Conservation (phyloP, 2,329 filamentous ascomycete species). For the Colletotrichum sp. region DNA sequence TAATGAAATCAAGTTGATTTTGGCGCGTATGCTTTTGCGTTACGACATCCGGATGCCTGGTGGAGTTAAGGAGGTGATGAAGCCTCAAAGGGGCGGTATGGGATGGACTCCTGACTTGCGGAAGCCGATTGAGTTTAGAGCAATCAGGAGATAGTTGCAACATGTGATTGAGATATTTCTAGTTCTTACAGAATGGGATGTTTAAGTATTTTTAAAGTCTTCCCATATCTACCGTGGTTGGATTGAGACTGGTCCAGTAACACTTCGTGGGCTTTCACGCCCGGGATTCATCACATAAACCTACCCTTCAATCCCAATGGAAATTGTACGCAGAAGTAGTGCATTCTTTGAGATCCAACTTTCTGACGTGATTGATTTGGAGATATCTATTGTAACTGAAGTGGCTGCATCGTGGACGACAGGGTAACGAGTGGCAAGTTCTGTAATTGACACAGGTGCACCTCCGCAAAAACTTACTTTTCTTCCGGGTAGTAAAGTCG, state of each 20-base stretch:
- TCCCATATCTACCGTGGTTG: rapidly evolving
- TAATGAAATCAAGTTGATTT: constrained; percentile 37
- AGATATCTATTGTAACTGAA: too few species aligned
- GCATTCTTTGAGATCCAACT: too few species aligned
- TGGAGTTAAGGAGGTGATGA: background rate
- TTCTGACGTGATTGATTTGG: too few species aligned
- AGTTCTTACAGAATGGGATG: rapidly evolving
- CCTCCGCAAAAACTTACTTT: background rate
- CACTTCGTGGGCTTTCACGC: rapidly evolving
- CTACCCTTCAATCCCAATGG: too few species aligned
- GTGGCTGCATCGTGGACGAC: too few species aligned
- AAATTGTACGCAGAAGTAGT: too few species aligned
- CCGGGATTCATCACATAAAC: rapidly evolving
- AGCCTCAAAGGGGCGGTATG: background rate
- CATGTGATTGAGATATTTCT: rapidly evolving
- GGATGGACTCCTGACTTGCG: background rate
- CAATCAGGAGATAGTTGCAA: background rate
- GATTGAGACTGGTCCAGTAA: background rate
- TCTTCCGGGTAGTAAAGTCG: background rate
- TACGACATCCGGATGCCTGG: constrained; percentile 28
- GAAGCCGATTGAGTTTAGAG: background rate
- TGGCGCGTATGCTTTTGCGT: constrained; percentile 32
- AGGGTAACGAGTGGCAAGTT: too few species aligned
- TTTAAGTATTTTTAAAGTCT: background rate
- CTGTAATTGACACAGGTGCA: background rate